A percentile compares a stretch with the other conserved stretches of the same genome.
phyloP scores from a whole-genome alignment of 805 yeast species.

The Lipomyces starkeyi region DNA sequence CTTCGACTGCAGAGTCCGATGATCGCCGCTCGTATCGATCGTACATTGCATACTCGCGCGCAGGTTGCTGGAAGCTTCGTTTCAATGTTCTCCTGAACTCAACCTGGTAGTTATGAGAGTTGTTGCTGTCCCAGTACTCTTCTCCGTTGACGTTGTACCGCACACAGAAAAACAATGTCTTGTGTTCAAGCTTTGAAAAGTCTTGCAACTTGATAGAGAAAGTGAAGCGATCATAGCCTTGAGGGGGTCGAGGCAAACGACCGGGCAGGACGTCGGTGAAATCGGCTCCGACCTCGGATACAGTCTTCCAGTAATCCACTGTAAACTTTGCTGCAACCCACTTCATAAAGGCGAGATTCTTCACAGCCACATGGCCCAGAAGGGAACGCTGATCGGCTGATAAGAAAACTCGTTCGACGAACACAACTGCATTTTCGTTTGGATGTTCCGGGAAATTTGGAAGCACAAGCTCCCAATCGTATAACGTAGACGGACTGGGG shows the following conservation, averaged over 20 bases:
- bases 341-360: slow-evolving; percentile 73
- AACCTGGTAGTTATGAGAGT: slow-evolving; percentile 61
- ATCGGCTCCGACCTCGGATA: slow-evolving; percentile 67
- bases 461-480: slow-evolving; percentile 45
- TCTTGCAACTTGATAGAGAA: slow-evolving; percentile 58
- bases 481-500: slow-evolving; percentile 31
- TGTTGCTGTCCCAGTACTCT: slow-evolving; percentile 83
- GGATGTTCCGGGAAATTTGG: slow-evolving; percentile 45
- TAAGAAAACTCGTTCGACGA: slow-evolving; percentile 67
- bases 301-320: slow-evolving; percentile 77
- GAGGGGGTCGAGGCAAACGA: slow-evolving; percentile 41
- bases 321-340: slow-evolving; percentile 74
- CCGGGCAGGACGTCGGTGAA: slow-evolving; percentile 54
- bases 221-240: slow-evolving; percentile 65
- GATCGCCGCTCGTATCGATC: slow-evolving; percentile 20
- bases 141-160: slow-evolving; percentile 55
- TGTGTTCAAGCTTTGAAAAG: slow-evolving; percentile 44
- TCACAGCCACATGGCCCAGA: slow-evolving; percentile 78
- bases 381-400: slow-evolving; percentile 63
- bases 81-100: slow-evolving; percentile 45
- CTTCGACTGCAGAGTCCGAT: slow-evolving; percentile 23
- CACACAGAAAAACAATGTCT: slow-evolving; percentile 60
- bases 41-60: neutral
- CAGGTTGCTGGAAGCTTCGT: neutral
- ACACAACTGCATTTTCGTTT: slow-evolving; percentile 49